Evolutionary conservation across 228 moss, liverwort and hornwort species (phyloP).

Genomic region (Sphagnum fallax): DNA sequence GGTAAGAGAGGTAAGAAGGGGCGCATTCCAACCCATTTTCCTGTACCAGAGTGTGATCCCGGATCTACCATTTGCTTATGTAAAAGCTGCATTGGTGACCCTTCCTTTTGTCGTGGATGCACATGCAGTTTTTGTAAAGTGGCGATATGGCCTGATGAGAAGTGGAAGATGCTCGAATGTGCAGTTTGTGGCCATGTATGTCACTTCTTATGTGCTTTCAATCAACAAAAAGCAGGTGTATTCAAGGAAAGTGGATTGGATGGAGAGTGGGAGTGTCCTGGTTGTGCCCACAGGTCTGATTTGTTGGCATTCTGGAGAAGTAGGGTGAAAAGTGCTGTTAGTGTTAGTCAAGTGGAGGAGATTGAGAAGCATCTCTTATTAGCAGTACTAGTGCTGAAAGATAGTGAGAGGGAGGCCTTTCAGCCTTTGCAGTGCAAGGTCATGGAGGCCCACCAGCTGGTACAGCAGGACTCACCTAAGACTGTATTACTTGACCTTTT

Average conservation of each 20-base stretch:
- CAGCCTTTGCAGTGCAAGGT: conserved; percentile 1
- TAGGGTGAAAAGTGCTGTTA: conserved; percentile 11
- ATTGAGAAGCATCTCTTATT: conserved; percentile 4
- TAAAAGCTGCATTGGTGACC: conserved; percentile 22
- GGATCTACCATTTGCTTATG: conserved; percentile 21
- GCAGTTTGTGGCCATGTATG: conserved; percentile 29
- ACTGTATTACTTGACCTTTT: conserved; percentile 3
- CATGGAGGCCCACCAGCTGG: conserved; percentile 5
- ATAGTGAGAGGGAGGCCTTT: conserved; percentile 1
- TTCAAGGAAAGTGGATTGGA: conserved; percentile 22
- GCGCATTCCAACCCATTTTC: not conserved
- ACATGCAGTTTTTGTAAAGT: conserved; percentile 30
- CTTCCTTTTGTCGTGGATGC: conserved; percentile 34
- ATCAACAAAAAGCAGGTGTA: conserved; percentile 22
- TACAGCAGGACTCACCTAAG: not conserved
- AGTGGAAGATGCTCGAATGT: conserved; percentile 24
- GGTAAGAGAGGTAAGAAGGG: not conserved
- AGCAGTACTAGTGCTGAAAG: conserved; percentile 7
- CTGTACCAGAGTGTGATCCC: conserved; percentile 1
- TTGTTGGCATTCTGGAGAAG: conserved; percentile 24
- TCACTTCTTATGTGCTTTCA: conserved; percentile 29
- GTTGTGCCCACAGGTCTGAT: conserved; percentile 21
- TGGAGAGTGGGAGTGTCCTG: conserved; percentile 28
- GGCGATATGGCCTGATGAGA: conserved; percentile 14
- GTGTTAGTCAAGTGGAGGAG: not conserved